Evolutionary conservation across 208 protist species (phyloP).

Genomic region (Acanthamoeba healyi): DNA sequence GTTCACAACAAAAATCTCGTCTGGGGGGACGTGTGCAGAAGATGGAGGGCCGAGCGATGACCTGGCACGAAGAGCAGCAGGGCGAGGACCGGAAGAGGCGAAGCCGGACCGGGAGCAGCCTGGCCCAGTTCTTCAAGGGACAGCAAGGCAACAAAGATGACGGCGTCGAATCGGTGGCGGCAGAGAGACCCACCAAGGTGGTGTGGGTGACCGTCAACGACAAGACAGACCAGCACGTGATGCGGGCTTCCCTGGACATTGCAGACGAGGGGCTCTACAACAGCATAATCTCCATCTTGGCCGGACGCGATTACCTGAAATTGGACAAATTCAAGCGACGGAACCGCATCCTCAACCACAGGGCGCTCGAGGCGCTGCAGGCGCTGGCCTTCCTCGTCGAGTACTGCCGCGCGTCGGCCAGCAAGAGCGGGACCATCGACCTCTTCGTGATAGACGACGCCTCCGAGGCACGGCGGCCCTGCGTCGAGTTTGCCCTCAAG

Average conservation of each 20-base stretch:
- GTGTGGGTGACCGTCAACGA: conserved; percentile 31
- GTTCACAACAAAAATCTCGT: neutral
- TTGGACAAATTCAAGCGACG: conserved; percentile 30
- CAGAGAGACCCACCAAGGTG: neutral
- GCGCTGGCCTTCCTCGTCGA: conserved; percentile 19
- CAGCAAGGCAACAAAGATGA: neutral
- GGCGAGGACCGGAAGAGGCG: neutral
- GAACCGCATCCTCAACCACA: neutral
- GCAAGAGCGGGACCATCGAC: neutral
- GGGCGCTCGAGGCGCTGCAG: conserved; percentile 13
- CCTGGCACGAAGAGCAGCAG: neutral
- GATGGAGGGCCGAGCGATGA: neutral
- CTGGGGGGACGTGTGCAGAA: too few species aligned
- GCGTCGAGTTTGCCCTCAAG: neutral
- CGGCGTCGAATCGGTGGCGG: neutral
- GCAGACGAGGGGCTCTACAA: conserved; percentile 25
- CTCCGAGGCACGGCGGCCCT: neutral
- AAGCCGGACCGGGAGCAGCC: neutral
- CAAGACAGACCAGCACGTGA: neutral
- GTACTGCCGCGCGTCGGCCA: neutral
- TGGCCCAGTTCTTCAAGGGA: neutral
- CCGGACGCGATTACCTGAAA: neutral
- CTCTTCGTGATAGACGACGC: neutral
- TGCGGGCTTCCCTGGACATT: neutral
- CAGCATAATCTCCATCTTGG: conserved; percentile 8